Conservation (phyloP, 345 rosid genomes). For the Pseudoturritis turrita region DNA sequence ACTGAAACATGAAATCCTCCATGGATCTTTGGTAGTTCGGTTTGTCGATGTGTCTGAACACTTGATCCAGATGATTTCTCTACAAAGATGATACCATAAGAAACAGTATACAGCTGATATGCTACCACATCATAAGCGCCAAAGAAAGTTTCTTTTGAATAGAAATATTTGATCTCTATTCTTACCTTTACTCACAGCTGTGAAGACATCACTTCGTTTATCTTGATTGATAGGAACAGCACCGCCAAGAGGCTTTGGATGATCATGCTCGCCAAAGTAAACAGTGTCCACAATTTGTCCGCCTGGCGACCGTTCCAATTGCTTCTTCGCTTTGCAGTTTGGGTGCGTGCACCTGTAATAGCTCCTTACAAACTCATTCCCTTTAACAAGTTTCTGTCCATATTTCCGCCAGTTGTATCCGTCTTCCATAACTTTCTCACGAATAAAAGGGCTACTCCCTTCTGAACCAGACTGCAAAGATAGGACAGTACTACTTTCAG, state of each 20-base stretch:
- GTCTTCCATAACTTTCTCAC: slow-evolving; percentile 76
- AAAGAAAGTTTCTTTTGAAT: not conserved
- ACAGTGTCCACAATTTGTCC: slow-evolving; percentile 62
- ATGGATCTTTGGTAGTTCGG: slow-evolving; percentile 33
- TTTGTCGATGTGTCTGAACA: slow-evolving; percentile 33
- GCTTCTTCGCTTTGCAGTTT: slow-evolving; percentile 83
- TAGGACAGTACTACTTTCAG: slow-evolving; percentile 30
- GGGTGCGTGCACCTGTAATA: slow-evolving; percentile 85
- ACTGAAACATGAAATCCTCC: slow-evolving; percentile 32
- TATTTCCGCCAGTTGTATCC: slow-evolving; percentile 95
- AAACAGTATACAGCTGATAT: not conserved
- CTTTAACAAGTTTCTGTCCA: slow-evolving; percentile 90
- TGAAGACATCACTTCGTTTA: slow-evolving; percentile 36
- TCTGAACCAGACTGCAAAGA: slow-evolving; percentile 44
- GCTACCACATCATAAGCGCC: not conserved
- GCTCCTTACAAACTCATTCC: slow-evolving; percentile 87
- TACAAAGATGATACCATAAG: slow-evolving; percentile 30
- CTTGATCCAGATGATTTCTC: slow-evolving; percentile 44
- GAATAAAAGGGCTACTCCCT: slow-evolving; percentile 48
- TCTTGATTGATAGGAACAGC: slow-evolving; percentile 49
- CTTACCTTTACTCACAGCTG: slow-evolving; percentile 46
- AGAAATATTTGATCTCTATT: not conserved
- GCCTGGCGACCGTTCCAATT: slow-evolving; percentile 63
- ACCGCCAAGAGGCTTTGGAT: slow-evolving; percentile 54
- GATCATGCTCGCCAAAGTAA: slow-evolving; percentile 77